Evolutionary conservation across 129 eudicot genomes (phyloP), one percentile per base, ranked within the genome.

Genomic region (Ambrosia trifida): DNA sequence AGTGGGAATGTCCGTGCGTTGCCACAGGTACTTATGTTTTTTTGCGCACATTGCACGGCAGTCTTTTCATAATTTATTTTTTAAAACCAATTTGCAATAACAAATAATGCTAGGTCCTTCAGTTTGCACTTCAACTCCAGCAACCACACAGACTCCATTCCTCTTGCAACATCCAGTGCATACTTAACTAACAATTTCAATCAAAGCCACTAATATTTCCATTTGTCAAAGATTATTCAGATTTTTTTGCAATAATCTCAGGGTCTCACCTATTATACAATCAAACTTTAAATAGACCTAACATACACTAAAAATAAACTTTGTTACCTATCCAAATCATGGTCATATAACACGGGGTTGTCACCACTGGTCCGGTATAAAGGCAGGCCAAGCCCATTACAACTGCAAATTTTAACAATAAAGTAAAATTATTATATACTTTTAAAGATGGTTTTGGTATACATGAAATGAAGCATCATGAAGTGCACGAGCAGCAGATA

Each of bases 61-160:
- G 28, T 0, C 1, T 24, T 24, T 24, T 24, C 28, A 24, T 24
- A 0, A 24, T 24, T 24, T 24, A 24, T 24, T 24, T 24, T 24
- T 24, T 24, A 24, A 24, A 24, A 24, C 28, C 70, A 60, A 69
- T 93, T 86, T 85, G 88, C 97, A 96, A 96, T 79, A 94, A 96
- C 97, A 91, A 88, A 96, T 96, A 91, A 68, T 96, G 96, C 69
- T 91, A 91, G 9, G 97, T 91, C 75, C 97, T 79, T 88, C 97
- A 2, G 97, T 88, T 83, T 91, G 97, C 77, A 88, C 97, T 82
- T 91, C 97, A 67, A 91, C 88, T 66, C 97, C 81, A 51, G 98
- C 96, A 64, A 93, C 96, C 18, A 96, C 98, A 93, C 98, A 66
- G 89, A 93, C 51, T 75, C 96, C 98, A 93, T 93, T 47, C 96